phyloP scores from a whole-genome alignment of 345 rosid species.

The Corymbia maculata region DNA sequence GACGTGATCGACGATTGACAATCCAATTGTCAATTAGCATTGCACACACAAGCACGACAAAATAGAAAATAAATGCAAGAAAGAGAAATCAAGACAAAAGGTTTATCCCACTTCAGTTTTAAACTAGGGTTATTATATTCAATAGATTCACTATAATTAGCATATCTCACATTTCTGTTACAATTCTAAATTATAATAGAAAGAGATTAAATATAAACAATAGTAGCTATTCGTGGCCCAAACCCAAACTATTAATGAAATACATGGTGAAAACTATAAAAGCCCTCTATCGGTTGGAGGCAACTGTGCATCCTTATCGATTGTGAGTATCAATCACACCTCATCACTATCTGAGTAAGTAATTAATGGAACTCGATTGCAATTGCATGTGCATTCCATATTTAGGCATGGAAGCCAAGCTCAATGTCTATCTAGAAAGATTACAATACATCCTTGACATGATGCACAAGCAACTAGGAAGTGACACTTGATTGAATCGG shows the following conservation, averaged over 20 bases:
- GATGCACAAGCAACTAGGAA: background rate
- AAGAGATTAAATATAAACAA: too few relatives aligned
- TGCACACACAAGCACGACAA: too few relatives aligned
- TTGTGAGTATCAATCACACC: accelerated
- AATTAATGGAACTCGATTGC: background rate
- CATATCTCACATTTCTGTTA: background rate
- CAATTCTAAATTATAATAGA: too few relatives aligned
- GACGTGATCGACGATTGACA: too few relatives aligned
- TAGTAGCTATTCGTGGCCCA: background rate
- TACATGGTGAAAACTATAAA: too few relatives aligned
- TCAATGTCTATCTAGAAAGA: background rate
- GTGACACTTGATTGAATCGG: background rate
- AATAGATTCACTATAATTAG: too few relatives aligned
- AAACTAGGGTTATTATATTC: background rate
- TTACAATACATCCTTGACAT: background rate
- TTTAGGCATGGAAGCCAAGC: background rate
- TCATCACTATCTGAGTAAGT: accelerated
- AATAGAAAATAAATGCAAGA: too few relatives aligned
- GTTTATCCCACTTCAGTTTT: background rate
- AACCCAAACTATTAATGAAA: too few relatives aligned
- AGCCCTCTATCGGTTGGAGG: too few relatives aligned
- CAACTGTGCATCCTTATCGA: too few relatives aligned
- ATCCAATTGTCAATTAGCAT: too few relatives aligned
- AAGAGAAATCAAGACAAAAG: background rate
- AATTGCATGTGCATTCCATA: background rate